Evolutionary conservation across 2,329 filamentous ascomycete genomes (phyloP).

Genomic region (Ophioceras dolichostomum): DNA sequence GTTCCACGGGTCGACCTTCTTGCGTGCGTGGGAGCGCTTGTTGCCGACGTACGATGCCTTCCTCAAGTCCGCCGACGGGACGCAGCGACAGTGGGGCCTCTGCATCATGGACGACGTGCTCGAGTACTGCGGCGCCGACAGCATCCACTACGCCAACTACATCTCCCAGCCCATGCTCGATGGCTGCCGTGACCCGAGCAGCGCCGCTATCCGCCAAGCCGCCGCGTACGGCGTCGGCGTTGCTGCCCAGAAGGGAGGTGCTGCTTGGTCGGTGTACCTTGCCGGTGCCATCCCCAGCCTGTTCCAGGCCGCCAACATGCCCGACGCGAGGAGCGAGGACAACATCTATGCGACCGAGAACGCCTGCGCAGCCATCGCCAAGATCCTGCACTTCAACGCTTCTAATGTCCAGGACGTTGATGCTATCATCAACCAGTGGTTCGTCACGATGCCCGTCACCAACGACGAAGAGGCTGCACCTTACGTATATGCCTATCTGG

Average conservation of each 20-base stretch:
- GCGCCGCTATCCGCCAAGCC: constrained; percentile 82
- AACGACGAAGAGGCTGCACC: constrained; percentile 97
- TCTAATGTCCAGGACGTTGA: constrained; percentile 64
- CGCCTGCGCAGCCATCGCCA: constrained; percentile 89
- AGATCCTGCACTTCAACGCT: constrained; percentile 86
- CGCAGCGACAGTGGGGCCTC: constrained; percentile 95
- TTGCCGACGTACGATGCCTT: constrained; percentile 79
- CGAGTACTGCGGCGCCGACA: constrained; percentile 87
- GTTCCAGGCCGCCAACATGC: constrained; percentile 72
- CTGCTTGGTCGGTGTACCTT: constrained; percentile 78
- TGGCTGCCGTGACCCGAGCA: constrained; percentile 74
- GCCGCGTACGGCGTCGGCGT: constrained; percentile 94
- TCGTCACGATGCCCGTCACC: constrained; percentile 79
- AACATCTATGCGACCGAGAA: constrained; percentile 97
- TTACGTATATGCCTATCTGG: constrained; percentile 86
- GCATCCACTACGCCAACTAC: constrained; percentile 72
- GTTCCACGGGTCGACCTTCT: constrained; percentile 76
- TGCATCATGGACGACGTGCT: constrained; percentile 98
- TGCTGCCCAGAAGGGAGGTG: constrained; percentile 83
- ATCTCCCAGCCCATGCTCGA: constrained; percentile 80
- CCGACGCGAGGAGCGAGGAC: constrained; percentile 77
- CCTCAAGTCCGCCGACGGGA: constrained; percentile 68
- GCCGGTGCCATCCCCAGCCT: constrained; percentile 67
- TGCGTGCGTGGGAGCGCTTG: constrained; percentile 78
- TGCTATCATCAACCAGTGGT: constrained; percentile 70